A percentile compares a stretch with the other conserved stretches of the same genome.
Evolutionary conservation across 1,139 yeast species (phyloP).

Genomic region (Blastobotrys raffinosifermentans): DNA sequence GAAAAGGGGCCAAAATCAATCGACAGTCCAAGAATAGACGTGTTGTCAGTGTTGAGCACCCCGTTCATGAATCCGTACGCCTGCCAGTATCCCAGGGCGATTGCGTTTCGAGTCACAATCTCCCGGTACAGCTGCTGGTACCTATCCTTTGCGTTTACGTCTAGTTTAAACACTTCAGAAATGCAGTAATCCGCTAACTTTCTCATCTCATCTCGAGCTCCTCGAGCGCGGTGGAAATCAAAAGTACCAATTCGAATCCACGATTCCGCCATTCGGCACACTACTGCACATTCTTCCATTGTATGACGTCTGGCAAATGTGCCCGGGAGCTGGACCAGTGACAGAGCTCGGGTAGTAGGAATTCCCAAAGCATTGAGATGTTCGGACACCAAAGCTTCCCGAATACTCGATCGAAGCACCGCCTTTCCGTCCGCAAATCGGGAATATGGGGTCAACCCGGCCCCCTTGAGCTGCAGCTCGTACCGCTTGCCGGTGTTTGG

Average conservation of each 20-base stretch:
- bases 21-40: slow-evolving; percentile 77
- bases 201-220: slow-evolving; percentile 58
- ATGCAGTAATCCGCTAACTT: slow-evolving; percentile 69
- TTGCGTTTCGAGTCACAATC: slow-evolving; percentile 65
- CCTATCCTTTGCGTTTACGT: slow-evolving; percentile 35
- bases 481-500: slow-evolving; percentile 36
- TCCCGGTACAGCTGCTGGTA: slow-evolving; percentile 72
- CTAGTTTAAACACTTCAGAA: slow-evolving; percentile 50
- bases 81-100: slow-evolving; percentile 80
- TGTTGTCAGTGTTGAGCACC: slow-evolving; percentile 89
- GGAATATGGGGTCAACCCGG: slow-evolving; percentile 87
- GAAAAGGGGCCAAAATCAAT: slow-evolving; percentile 96
- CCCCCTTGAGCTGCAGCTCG: slow-evolving; percentile 83
- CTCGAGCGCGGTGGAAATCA: slow-evolving; percentile 72
- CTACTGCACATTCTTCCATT: slow-evolving; percentile 75
- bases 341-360: slow-evolving; percentile 79
- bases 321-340: slow-evolving; percentile 64
- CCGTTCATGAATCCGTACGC: slow-evolving; percentile 90
- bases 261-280: slow-evolving; percentile 73
- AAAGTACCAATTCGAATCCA: slow-evolving; percentile 93
- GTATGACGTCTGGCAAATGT: slow-evolving; percentile 71
- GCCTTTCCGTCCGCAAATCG: slow-evolving; percentile 98
- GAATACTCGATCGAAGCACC: slow-evolving; percentile 74
- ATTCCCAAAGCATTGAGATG: slow-evolving; percentile 74
- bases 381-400: slow-evolving; percentile 86